A percentile compares a stretch with the other conserved stretches of the same genome.
These are phyloP conservation scores for Vanderwaltozyma yarrowii DNA, from an alignment of 805 yeast species.

Conservation along the genomic window DNA sequence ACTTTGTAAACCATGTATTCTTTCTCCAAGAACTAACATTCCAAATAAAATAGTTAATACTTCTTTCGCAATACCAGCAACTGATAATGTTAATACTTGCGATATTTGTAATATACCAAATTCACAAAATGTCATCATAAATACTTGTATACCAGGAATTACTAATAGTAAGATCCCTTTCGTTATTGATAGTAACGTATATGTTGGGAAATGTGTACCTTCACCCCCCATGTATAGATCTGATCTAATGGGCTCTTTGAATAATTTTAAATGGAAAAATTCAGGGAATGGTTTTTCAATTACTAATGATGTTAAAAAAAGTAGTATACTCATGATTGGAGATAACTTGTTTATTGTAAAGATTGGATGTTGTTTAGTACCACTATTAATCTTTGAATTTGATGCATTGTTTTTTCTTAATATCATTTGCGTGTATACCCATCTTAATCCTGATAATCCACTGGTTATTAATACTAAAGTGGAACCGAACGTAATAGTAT, in stretches of 20 bases:
- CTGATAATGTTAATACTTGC: slow-evolving; percentile 72
- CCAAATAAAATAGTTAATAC: slow-evolving; percentile 68
- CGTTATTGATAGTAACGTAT: slow-evolving; percentile 30
- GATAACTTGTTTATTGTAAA: slow-evolving; percentile 74
- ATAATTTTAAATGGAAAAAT: slow-evolving; percentile 17
- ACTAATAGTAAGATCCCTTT: slow-evolving; percentile 49
- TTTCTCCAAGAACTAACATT: slow-evolving; percentile 62
- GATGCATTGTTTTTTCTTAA: slow-evolving; percentile 35
- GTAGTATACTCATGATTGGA: slow-evolving; percentile 64
- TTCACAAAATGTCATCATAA: slow-evolving; percentile 82
- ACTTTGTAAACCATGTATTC: slow-evolving; percentile 49
- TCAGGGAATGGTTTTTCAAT: slow-evolving; percentile 50
- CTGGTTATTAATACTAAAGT: slow-evolving; percentile 67
- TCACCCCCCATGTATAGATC: too few relatives aligned
- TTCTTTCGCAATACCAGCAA: slow-evolving; percentile 92
- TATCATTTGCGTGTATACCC: slow-evolving; percentile 88
- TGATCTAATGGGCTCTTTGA: slow-evolving; percentile 8
- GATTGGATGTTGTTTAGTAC: slow-evolving; percentile 49
- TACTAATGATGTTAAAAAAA: slow-evolving; percentile 51
- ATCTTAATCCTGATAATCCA: slow-evolving; percentile 77
- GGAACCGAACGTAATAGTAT: slow-evolving; percentile 43
- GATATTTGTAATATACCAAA: slow-evolving; percentile 74
- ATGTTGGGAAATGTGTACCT: too few relatives aligned
- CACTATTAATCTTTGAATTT: background rate
- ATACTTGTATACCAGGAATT: slow-evolving; percentile 81